Base-by-base conservation (phyloP, 2,329 filamentous ascomycete species). In the Colletotrichum filicis region DNA sequence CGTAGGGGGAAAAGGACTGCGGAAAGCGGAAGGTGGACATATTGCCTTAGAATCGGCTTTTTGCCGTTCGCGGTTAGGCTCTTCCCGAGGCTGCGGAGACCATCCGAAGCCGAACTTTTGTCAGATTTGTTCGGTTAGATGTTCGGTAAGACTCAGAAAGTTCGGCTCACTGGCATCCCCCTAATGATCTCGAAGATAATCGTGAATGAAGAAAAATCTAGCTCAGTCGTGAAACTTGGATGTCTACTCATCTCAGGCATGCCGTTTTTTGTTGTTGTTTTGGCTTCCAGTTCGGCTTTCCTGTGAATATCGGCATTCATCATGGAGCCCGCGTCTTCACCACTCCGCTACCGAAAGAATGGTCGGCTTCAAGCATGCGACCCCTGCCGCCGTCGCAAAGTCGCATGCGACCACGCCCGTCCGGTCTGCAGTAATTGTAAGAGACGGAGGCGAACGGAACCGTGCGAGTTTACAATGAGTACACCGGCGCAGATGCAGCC, bases 341-440 rank as follows among this genome's bases (percentile, higher is more conserved):
- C 71, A 9, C 49, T 66, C 3, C 71, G 66, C 1, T 71, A 71
- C 24, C 71, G 67, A 12, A 70, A 57, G 19, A 73, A 73, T 16
- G 71, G 71, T n/a, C 71, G 71, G 16, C 67, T 74, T 0, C 72
- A 76, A 49, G 76, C 77, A 8, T 79, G 78, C 60, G 79, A 85
- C 77, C 82, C 83, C 22, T 85, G 84, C 64, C 80, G 82, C 5
- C 80, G 79, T 65, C 81, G 84, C 6, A 85, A 85, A 70, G 81
- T 85, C 11, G 83, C 84, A 6, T 86, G 85, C 76, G 84, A 86
- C 68, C 83, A 85, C 66, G 75, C 71, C 0, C 80, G 81, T 16
- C 84, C 84, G 0, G 74, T 81, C 22, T 86, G 84, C 73, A 76
- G 78, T 49, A 79, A 83, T 26, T 86, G 84, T 70, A 79, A 72